phyloP scores from a whole-genome alignment of 2,329 filamentous ascomycete species.

The Juglanconis juglandina region DNA sequence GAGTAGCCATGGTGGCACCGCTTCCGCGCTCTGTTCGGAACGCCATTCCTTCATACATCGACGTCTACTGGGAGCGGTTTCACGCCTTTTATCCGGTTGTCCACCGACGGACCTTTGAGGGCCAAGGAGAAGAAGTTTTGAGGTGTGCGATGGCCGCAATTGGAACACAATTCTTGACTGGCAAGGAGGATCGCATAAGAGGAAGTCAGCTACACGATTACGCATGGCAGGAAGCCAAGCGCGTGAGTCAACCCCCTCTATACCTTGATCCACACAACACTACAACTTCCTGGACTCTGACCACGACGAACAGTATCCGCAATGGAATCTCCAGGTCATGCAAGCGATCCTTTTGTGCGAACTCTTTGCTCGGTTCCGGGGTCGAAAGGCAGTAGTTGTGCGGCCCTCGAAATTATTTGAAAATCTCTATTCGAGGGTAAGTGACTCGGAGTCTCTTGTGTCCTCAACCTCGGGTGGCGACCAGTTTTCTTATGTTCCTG shows the following conservation, averaged over 20 bases:
- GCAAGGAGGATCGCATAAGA: constrained; percentile 47
- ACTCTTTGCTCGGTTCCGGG: constrained; percentile 53
- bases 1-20: constrained; percentile 28
- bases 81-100: constrained; percentile 48
- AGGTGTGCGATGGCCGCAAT: constrained; percentile 56
- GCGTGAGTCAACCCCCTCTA: constrained; percentile 38
- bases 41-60: constrained; percentile 47
- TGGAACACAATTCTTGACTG: constrained; percentile 47
- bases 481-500: constrained; percentile 25
- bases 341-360: constrained; percentile 54
- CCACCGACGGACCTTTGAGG: constrained; percentile 44
- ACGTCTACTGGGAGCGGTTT: constrained; percentile 52
- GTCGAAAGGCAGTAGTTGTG: constrained; percentile 44
- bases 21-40: constrained; percentile 35
- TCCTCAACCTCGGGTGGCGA: constrained; percentile 29
- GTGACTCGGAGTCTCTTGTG: constrained; percentile 30
- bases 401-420: constrained; percentile 48
- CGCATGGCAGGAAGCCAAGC: constrained; percentile 47
- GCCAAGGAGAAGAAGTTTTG: constrained; percentile 41
- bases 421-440: constrained; percentile 52
- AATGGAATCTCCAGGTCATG: constrained; percentile 49
- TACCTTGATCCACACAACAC: too few species aligned
- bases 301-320: constrained; percentile 36
- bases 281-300: constrained; percentile 1
- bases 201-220: constrained; percentile 50